Evolutionary conservation across 371 early-diverging fungal genomes (phyloP).

Genomic region (Mortierella sp.): DNA sequence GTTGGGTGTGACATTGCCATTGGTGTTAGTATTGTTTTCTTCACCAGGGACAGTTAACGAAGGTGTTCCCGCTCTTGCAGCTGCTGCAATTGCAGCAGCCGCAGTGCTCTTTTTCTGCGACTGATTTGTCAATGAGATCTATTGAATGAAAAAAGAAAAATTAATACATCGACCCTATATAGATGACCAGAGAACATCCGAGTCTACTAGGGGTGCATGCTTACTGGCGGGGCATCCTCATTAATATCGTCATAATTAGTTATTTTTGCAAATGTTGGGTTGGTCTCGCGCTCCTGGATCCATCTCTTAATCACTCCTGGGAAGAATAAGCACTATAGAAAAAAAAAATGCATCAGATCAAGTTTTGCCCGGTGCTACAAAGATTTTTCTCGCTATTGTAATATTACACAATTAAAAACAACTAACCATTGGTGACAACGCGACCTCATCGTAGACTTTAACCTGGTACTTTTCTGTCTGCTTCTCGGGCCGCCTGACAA

Average conservation of each 20-base stretch:
- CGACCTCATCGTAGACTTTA: slow-evolving; percentile 90
- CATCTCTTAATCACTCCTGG: slow-evolving; percentile 66
- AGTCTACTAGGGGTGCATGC: not conserved
- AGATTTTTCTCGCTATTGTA: not conserved
- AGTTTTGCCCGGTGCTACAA: not conserved
- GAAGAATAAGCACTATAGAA: slow-evolving; percentile 64
- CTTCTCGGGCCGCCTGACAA: slow-evolving; percentile 78
- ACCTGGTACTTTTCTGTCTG: slow-evolving; percentile 81
- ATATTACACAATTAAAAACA: slow-evolving; percentile 5
- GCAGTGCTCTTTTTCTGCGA: slow-evolving; percentile 38
- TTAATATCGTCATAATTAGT: slow-evolving; percentile 53
- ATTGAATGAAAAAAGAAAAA: not conserved
- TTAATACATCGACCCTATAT: not conserved
- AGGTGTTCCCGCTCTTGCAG: slow-evolving; percentile 42
- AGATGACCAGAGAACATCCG: not conserved
- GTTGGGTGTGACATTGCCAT: slow-evolving; percentile 13
- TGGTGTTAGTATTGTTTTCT: slow-evolving; percentile 20
- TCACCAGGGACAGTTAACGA: slow-evolving; percentile 27
- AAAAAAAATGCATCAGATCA: not conserved
- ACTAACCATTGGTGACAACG: slow-evolving; percentile 81
- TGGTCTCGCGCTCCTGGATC: slow-evolving; percentile 50
- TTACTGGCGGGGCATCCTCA: slow-evolving; percentile 54
- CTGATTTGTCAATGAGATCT: slow-evolving; percentile 41
- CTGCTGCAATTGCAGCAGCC: slow-evolving; percentile 40
- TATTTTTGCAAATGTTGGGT: slow-evolving; percentile 36